Base-by-base conservation (phyloP, 2,329 filamentous ascomycete species). In the Alternaria ethzedia region DNA sequence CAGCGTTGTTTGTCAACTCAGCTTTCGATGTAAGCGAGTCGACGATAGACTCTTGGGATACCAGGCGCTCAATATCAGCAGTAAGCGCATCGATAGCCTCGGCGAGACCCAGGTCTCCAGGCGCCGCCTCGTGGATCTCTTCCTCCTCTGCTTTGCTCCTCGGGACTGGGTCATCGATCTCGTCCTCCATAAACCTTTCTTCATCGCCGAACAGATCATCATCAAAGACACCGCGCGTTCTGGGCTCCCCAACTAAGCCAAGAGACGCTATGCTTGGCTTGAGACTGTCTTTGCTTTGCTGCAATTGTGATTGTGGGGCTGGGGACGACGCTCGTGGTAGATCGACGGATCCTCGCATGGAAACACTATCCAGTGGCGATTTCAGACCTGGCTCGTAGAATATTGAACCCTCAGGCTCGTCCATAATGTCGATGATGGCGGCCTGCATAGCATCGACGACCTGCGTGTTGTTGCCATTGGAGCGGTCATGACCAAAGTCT, bases 1-100 rank as follows among this genome's bases (percentile, higher is more conserved):
- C 93, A 13, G 91, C 94, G 76, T 99, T 99, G 78, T 99, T 99
- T 2, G 96, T 99, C 56, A 99, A 83, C 78, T 99, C 96, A 0
- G 96, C 96, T 81, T 99, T 99, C 61, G 92, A 89, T 3, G 93
- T 96, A 61, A 99, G 82, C 1, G 95, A 96, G 72, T 97, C 93
- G 17, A 99, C 89, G 17, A 99, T 92, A 2, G 91, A 91, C 71
- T 97, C 93, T 80, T 99, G 96, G 4, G 94, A 89, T 10, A 88
- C 86, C 17, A 99, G 85, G 68, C 94, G 92, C 73, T 97, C 94
- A 66, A 99, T 97, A 68, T 98, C 94, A 54, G 90, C 89, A 0
- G 91, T 93, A n/a, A 99, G 85, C 2, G 88, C 90, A 46, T 92
- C 90, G 68, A 99, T 97, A 10, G 96, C 95, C 82, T 99, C 96